A percentile compares a stretch with the other conserved stretches of the same genome.
phyloP scores from a whole-genome alignment of 176 grass and related monocot species.

The Neostapfia colusana region DNA sequence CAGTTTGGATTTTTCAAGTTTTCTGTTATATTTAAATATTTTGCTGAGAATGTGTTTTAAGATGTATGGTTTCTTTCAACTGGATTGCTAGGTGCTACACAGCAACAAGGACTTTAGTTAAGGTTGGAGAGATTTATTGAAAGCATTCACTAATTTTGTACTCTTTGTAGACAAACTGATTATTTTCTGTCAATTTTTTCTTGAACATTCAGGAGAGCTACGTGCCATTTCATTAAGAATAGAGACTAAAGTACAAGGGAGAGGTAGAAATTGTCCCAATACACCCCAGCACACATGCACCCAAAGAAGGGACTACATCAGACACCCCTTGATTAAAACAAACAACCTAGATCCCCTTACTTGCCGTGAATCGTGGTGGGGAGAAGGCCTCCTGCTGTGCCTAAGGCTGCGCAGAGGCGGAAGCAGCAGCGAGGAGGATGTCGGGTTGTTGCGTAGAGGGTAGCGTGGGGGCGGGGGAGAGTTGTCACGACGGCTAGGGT shows the following conservation, averaged over 20 bases:
- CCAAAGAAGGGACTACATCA: neutral
- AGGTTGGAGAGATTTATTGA: slow-evolving; percentile 11
- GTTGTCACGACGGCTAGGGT: no score
- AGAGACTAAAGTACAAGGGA: neutral
- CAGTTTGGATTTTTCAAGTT: no score
- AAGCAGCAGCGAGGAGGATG: no score
- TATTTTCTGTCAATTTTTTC: slow-evolving; percentile 5
- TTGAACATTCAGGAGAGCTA: neutral
- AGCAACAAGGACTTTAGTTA: slow-evolving; percentile 17
- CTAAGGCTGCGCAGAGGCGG: no score
- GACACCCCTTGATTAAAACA: neutral
- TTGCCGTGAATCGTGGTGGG: no score
- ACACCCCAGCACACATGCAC: neutral
- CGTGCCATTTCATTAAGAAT: neutral
- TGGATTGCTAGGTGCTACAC: slow-evolving; percentile 12
- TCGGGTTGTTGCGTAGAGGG: no score
- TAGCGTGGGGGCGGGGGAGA: no score
- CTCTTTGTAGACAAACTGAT: slow-evolving; percentile 15
- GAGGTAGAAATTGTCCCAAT: neutral
- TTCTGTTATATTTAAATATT: slow-evolving; percentile 28
- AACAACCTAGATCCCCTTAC: neutral
- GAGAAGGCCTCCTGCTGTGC: no score
- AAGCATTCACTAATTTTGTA: slow-evolving; percentile 24
- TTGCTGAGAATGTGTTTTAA: slow-evolving; percentile 19
- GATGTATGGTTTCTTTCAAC: neutral